Percentiles rank a stretch among this genome's conserved stretches.
Conservation (phyloP, 1,284 basidiomycete species). For the Ceratobasidium sp. region DNA sequence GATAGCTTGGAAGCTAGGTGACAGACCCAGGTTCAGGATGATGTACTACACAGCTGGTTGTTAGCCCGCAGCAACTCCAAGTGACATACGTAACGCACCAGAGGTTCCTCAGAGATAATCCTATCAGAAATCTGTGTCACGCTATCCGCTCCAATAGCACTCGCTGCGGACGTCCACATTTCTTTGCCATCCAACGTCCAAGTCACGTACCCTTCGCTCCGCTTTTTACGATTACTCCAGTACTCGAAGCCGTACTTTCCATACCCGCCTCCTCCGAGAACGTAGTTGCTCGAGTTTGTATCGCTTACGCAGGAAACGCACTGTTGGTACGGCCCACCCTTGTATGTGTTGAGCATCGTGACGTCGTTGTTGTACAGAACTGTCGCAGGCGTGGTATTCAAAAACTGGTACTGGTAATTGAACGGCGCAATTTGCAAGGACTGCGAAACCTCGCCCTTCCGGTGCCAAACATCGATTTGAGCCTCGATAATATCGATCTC, state of each 20-base stretch:
- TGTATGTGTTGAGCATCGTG: constrained; percentile 75
- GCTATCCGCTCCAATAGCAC: constrained; percentile 69
- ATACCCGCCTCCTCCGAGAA: constrained; percentile 59
- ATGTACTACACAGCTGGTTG: constrained; percentile 63
- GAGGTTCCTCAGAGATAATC: constrained; percentile 82
- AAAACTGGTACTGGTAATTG: constrained; percentile 72
- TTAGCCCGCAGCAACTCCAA: constrained; percentile 15
- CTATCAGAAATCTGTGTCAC: constrained; percentile 66
- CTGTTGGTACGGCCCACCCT: constrained; percentile 82
- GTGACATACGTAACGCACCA: constrained; percentile 59
- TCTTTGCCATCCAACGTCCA: constrained; percentile 73
- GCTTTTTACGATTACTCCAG: constrained; percentile 71
- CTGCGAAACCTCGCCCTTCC: constrained; percentile 75
- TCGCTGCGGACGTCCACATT: constrained; percentile 74
- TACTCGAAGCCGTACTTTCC: constrained; percentile 77
- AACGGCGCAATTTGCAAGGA: constrained; percentile 84
- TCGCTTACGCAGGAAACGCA: constrained; percentile 74
- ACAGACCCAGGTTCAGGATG: constrained; percentile 78
- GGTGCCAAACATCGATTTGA: constrained; percentile 58
- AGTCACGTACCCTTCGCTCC: constrained; percentile 73
- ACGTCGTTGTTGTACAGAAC: constrained; percentile 64
- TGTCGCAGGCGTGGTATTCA: constrained; percentile 64
- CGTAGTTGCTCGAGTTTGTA: constrained; percentile 67
- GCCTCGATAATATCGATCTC: constrained; percentile 75
- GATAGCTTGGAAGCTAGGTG: constrained; percentile 73